phyloP scores from a whole-genome alignment of 805 yeast genomes.

The Suhomyces tanzawaensis region DNA sequence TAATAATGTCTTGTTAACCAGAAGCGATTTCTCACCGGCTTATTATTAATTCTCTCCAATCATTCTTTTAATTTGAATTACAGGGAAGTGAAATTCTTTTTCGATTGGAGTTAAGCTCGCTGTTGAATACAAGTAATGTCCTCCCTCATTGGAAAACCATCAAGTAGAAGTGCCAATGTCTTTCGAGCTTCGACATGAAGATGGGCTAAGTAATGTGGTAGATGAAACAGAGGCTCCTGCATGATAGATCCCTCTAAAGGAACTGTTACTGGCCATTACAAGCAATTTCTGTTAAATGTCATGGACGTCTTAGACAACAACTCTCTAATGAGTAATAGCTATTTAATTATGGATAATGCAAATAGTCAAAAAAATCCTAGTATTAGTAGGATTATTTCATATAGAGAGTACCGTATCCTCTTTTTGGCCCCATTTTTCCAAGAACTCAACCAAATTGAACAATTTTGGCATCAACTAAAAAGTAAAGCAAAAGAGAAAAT shows the following conservation, averaged over 20 bases:
- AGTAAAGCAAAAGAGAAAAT: too few species aligned
- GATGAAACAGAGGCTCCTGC: not conserved
- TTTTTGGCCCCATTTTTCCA: conserved; percentile 15
- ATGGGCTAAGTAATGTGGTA: not conserved
- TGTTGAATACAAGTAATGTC: not conserved
- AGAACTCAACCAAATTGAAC: conserved; percentile 13
- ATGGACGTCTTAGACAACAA: conserved; percentile 7
- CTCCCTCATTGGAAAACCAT: not conserved
- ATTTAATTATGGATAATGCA: conserved; percentile 15
- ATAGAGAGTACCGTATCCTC: conserved; percentile 11
- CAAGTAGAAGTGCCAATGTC: not conserved
- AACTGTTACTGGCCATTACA: conserved; percentile 11
- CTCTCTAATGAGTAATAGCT: conserved; percentile 1
- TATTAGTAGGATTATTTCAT: conserved; percentile 10
- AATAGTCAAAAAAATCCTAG: conserved; percentile 12
- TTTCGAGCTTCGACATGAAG: not conserved
- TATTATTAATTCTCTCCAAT: too few species aligned
- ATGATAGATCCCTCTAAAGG: conserved; percentile 7
- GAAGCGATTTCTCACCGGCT: too few species aligned
- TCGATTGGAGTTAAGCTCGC: not conserved
- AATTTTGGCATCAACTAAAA: conserved; percentile 12
- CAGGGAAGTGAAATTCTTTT: not conserved
- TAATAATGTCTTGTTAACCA: too few species aligned
- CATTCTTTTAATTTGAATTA: too few species aligned
- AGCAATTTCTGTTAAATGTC: conserved; percentile 11